Evolutionary conservation across 805 yeast species (phyloP).

Genomic region (Vanderwaltozyma tropicalis): DNA sequence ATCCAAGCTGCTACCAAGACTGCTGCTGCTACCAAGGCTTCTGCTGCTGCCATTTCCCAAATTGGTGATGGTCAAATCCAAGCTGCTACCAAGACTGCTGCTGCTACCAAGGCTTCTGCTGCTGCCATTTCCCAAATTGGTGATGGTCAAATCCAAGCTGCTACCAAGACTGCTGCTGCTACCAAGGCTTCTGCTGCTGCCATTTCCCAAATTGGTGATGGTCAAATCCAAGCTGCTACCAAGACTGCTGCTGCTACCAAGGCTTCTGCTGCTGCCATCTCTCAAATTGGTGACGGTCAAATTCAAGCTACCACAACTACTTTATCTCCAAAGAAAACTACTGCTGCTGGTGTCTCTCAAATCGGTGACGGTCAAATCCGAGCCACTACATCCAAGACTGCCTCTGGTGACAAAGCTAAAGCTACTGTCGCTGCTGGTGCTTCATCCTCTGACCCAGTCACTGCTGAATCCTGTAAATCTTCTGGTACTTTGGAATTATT

Average conservation of each 20-base stretch:
- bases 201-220: slow-evolving; percentile 36
- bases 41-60: slow-evolving; percentile 34
- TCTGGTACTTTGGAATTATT: slow-evolving; percentile 39
- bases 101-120: slow-evolving; percentile 22
- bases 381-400: slow-evolving; percentile 16
- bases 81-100: slow-evolving; percentile 12
- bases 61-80: slow-evolving; percentile 39
- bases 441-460: slow-evolving; percentile 16
- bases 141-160: slow-evolving; percentile 44
- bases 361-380: slow-evolving; percentile 31
- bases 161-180: slow-evolving; percentile 22
- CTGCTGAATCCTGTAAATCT: slow-evolving; percentile 25
- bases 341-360: slow-evolving; percentile 35
- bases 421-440: slow-evolving; percentile 28
- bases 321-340: slow-evolving; percentile 3
- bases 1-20: slow-evolving; percentile 21
- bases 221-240: slow-evolving; percentile 28
- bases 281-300: slow-evolving; percentile 8
- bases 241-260: slow-evolving; percentile 10
- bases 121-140: slow-evolving; percentile 33
- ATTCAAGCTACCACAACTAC: slow-evolving; percentile 7
- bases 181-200: slow-evolving; percentile 26
- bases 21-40: slow-evolving; percentile 32
- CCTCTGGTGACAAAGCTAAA: slow-evolving; percentile 25
- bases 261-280: slow-evolving; percentile 19